These are phyloP conservation scores for Fusarium sp. DNA, from an alignment of 2,329 filamentous ascomycete genomes.

Conservation along the genomic window DNA sequence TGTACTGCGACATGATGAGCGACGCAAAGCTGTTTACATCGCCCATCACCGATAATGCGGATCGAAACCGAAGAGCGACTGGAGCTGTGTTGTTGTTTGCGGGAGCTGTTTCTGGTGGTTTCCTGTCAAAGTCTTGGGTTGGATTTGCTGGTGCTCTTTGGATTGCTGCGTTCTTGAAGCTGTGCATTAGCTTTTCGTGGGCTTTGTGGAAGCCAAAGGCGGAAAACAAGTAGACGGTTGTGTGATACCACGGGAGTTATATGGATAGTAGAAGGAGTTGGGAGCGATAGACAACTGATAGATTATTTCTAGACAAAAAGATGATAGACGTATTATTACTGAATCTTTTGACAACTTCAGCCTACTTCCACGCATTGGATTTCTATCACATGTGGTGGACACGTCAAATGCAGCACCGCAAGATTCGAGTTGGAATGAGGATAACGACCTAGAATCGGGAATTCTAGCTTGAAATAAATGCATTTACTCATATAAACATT, in stretches of 20 bases:
- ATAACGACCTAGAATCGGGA: too few relatives aligned
- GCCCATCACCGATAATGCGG: conserved; percentile 38
- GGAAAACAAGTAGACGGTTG: neutral
- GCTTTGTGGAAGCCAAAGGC: conserved; percentile 40
- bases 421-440: too few relatives aligned
- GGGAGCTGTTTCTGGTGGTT: conserved; percentile 39
- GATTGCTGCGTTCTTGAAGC: conserved; percentile 42
- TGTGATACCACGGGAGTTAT: neutral
- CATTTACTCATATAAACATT: neutral
- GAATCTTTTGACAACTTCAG: neutral
- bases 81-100: conserved; percentile 38
- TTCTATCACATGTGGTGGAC: neutral
- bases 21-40: conserved; percentile 41
- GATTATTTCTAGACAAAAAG: neutral
- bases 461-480: too few relatives aligned
- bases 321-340: neutral
- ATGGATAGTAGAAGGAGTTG: neutral
- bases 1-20: conserved; percentile 44
- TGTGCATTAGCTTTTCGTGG: conserved; percentile 36
- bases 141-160: conserved; percentile 42
- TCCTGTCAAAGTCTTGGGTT: conserved; percentile 42
- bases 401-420: neutral
- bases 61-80: conserved; percentile 34
- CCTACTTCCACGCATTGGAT: too few relatives aligned
- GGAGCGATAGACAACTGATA: neutral